Evolutionary conservation across 2,329 filamentous ascomycete genomes (phyloP).

Genomic region (Aspergillus sp.): DNA sequence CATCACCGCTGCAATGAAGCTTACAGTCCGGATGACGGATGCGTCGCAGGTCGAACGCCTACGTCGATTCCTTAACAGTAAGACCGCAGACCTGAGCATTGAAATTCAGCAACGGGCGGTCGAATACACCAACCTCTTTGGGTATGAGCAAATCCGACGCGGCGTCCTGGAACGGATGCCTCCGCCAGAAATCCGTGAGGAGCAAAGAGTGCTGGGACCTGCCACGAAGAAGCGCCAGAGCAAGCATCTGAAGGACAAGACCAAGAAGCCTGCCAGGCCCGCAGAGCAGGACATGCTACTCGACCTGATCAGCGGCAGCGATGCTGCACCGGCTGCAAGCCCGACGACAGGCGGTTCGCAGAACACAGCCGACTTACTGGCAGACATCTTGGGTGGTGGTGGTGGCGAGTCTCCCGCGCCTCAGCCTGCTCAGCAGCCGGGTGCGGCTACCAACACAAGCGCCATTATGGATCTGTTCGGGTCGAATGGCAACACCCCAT

Average conservation of each 20-base stretch:
- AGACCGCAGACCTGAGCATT: conserved; percentile 82
- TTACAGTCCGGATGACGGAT: conserved; percentile 80
- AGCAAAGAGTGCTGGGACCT: conserved; percentile 81
- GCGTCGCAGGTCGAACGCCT: conserved; percentile 79
- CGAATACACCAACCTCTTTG: conserved; percentile 92
- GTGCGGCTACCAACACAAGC: conserved; percentile 47
- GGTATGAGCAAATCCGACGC: conserved; percentile 73
- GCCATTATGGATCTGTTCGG: conserved; percentile 90
- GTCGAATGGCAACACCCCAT: conserved; percentile 38
- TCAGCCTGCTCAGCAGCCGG: conserved; percentile 45
- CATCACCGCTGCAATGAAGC: conserved; percentile 86
- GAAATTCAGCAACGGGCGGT: conserved; percentile 95
- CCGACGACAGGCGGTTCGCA: conserved; percentile 49
- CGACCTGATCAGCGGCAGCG: conserved; percentile 81
- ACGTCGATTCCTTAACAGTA: conserved; percentile 64
- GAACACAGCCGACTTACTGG: conserved; percentile 78
- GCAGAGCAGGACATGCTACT: conserved; percentile 85
- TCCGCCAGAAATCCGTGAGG: conserved; percentile 90
- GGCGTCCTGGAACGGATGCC: conserved; percentile 98
- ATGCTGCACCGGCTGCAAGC: conserved; percentile 51
- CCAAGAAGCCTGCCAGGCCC: conserved; percentile 67
- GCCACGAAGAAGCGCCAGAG: conserved; percentile 59
- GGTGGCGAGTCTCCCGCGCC: conserved; percentile 48
- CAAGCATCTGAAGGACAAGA: conserved; percentile 60
- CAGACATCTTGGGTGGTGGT: conserved; percentile 85